Evolutionary conservation across 257 asterid species (phyloP).

Genomic region (Verbascum thapsus): DNA sequence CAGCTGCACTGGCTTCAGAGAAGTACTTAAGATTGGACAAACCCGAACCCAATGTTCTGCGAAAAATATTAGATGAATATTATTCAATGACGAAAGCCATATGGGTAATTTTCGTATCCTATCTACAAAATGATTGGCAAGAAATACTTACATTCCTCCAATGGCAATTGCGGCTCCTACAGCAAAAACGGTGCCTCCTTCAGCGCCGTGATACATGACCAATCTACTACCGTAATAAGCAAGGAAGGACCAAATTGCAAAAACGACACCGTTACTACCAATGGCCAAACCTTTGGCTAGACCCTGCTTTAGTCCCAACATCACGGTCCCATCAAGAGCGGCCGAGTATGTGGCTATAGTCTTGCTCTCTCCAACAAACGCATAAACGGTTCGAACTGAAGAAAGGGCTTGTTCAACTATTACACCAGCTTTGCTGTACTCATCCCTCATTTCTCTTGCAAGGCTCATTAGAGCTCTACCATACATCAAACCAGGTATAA

Average conservation of each 20-base stretch:
- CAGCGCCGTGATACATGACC: constrained; percentile 58
- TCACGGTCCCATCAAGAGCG: constrained; percentile 53
- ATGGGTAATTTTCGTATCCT: no score
- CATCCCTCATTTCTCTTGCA: constrained; percentile 50
- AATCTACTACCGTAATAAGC: constrained; percentile 59
- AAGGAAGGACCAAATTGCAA: constrained; percentile 64
- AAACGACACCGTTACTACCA: constrained; percentile 62
- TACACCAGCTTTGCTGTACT: constrained; percentile 51
- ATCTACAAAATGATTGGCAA: no score
- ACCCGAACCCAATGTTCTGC: constrained; percentile 63
- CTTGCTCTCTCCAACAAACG: constrained; percentile 59
- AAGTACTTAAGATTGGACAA: constrained; percentile 54
- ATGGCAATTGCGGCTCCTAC: constrained; percentile 61
- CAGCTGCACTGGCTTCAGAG: constrained; percentile 61
- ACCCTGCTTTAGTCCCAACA: constrained; percentile 55
- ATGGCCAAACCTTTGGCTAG: constrained; percentile 64
- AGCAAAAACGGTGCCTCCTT: constrained; percentile 63
- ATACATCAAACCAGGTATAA: constrained; percentile 64
- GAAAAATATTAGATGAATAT: no score
- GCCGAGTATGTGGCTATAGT: constrained; percentile 40
- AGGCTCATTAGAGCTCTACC: constrained; percentile 56
- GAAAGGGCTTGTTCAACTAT: constrained; percentile 63
- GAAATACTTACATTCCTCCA: constrained; percentile 56
- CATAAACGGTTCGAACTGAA: constrained; percentile 57
- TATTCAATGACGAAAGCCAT: no score